Evolutionary conservation across 2,329 filamentous ascomycete species (phyloP).

Genomic region (Aspergillus brasiliensis): DNA sequence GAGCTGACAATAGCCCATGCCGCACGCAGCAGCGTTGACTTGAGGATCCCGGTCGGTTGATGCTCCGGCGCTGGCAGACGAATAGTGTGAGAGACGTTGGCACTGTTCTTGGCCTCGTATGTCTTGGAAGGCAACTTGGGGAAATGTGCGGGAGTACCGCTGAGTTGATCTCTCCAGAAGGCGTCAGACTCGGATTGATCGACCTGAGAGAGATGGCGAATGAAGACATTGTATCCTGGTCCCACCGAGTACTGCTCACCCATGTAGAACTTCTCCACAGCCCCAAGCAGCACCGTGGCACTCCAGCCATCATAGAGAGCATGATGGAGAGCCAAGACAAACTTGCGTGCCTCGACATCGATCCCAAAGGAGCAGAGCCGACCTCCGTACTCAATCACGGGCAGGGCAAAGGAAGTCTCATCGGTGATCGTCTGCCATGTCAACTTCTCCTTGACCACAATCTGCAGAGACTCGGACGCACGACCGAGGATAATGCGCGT

Average conservation of each 20-base stretch:
- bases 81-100: neutral
- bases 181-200: neutral
- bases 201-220: neutral
- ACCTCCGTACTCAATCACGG: slow-evolving; percentile 12
- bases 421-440: neutral
- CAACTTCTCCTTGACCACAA: neutral
- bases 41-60: neutral
- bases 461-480: neutral
- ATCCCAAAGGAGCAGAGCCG: neutral
- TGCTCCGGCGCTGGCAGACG: neutral
- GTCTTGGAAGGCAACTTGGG: neutral
- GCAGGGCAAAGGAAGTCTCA: neutral
- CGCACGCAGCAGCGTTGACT: neutral
- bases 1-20: slow-evolving; percentile 15
- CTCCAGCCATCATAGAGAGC: slow-evolving; percentile 11
- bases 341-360: neutral
- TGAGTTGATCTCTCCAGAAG: neutral
- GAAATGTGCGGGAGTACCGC: neutral
- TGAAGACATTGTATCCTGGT: neutral
- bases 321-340: slow-evolving; percentile 21
- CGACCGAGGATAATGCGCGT: neutral
- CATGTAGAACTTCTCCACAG: neutral
- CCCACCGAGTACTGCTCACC: neutral
- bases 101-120: neutral
- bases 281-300: neutral